A percentile compares a stretch with the other conserved stretches of the same genome.
These are phyloP conservation scores for Tolypocladium sp. DNA, from an alignment of 2,329 filamentous ascomycete species.

Conservation along the genomic window DNA sequence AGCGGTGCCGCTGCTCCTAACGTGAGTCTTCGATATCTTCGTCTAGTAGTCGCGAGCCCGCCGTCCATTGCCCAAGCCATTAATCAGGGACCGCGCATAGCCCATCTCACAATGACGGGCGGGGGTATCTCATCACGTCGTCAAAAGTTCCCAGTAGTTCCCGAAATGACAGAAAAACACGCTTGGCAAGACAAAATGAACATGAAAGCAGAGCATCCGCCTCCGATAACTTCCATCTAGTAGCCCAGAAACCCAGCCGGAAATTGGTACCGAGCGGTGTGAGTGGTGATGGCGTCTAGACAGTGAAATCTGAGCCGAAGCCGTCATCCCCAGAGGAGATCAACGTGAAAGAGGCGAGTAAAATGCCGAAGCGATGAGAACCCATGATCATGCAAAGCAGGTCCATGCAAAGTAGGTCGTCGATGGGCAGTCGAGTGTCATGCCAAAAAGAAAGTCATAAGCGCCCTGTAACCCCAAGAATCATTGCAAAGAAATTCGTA, in stretches of 20 bases:
- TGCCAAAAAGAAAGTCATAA: not conserved
- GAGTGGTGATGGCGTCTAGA: not conserved
- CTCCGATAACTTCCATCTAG: not conserved
- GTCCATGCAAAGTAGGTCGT: not conserved
- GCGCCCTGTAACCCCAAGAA: not conserved
- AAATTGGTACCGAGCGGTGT: not conserved
- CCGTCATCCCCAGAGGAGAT: not conserved
- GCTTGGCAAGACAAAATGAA: not conserved
- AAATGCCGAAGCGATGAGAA: not conserved
- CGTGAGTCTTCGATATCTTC: constrained; percentile 7
- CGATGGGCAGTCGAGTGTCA: not conserved
- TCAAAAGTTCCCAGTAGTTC: not conserved
- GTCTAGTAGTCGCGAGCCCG: constrained; percentile 3
- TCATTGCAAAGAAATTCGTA: not conserved
- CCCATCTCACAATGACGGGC: constrained; percentile 10
- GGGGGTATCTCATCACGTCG: not conserved
- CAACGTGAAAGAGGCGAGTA: not conserved
- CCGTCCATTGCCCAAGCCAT: not conserved
- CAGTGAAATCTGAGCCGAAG: not conserved
- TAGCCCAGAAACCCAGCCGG: not conserved
- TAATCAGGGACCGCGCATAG: not conserved
- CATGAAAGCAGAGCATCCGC: not conserved
- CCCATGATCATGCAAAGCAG: not conserved
- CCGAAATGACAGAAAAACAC: not conserved
- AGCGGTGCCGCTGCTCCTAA: not conserved